Evolutionary conservation across 1,139 yeast genomes (phyloP).

Genomic region (Scheffersomyces stambukii): DNA sequence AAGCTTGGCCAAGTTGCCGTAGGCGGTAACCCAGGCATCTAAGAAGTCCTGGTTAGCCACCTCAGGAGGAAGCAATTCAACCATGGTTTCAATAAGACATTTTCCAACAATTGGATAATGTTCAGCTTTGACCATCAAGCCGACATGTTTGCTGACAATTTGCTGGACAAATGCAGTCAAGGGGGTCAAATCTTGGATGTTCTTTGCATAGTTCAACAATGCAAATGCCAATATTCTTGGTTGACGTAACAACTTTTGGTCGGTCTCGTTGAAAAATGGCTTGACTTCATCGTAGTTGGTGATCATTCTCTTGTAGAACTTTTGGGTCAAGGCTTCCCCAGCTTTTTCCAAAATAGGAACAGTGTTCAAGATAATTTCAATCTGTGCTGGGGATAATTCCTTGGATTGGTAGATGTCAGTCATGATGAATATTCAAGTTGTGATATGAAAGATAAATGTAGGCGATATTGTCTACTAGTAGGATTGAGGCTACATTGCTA

Average conservation of each 20-base stretch:
- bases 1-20: slow-evolving; percentile 57
- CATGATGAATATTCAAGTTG: too few species aligned
- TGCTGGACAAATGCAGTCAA: slow-evolving; percentile 53
- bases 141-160: slow-evolving; percentile 64
- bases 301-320: slow-evolving; percentile 56
- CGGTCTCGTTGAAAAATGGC: slow-evolving; percentile 56
- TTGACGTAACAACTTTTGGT: slow-evolving; percentile 54
- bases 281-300: slow-evolving; percentile 49
- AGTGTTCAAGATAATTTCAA: slow-evolving; percentile 46
- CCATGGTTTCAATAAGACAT: slow-evolving; percentile 50
- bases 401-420: slow-evolving; percentile 9
- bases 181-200: slow-evolving; percentile 57
- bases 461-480: too few species aligned
- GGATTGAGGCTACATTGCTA: too few species aligned
- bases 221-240: slow-evolving; percentile 65
- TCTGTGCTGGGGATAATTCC: slow-evolving; percentile 27
- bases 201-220: slow-evolving; percentile 56
- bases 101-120: slow-evolving; percentile 66
- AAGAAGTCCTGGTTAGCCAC: slow-evolving; percentile 55
- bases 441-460: too few species aligned
- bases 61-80: slow-evolving; percentile 50
- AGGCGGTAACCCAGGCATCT: slow-evolving; percentile 66
- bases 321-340: slow-evolving; percentile 53
- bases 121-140: slow-evolving; percentile 56
- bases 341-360: slow-evolving; percentile 55